A percentile compares a stretch with the other conserved stretches of the same genome.
Evolutionary conservation across 257 asterid genomes (phyloP).

Genomic region (Plantago major): DNA sequence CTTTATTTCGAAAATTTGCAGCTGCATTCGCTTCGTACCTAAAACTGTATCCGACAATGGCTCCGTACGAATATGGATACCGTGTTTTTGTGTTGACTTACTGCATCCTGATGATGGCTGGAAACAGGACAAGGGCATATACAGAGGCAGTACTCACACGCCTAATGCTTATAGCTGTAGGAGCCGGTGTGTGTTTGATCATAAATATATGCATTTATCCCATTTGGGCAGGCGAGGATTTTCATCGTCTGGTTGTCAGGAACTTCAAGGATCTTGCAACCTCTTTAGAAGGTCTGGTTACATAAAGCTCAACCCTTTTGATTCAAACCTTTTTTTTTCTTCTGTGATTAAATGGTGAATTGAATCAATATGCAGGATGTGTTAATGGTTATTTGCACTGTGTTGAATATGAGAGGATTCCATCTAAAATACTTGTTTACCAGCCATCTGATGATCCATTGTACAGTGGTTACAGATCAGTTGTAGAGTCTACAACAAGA

Average conservation of each 20-base stretch:
- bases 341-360: background rate
- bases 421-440: slow-evolving; percentile 27
- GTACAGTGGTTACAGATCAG: slow-evolving; percentile 40
- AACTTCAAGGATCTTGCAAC: slow-evolving; percentile 45
- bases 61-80: slow-evolving; percentile 45
- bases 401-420: slow-evolving; percentile 32
- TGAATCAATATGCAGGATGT: slow-evolving; percentile 25
- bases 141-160: slow-evolving; percentile 29
- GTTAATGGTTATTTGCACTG: slow-evolving; percentile 35
- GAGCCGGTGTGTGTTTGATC: slow-evolving; percentile 35
- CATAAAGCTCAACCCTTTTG: background rate
- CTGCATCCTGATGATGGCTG: slow-evolving; percentile 51
- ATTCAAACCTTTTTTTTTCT: background rate
- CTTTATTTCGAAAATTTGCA: slow-evolving; percentile 4
- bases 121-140: slow-evolving; percentile 25
- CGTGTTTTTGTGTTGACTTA: slow-evolving; percentile 45
- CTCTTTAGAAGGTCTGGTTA: slow-evolving; percentile 36
- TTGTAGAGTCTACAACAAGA: slow-evolving; percentile 32
- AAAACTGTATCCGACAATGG: slow-evolving; percentile 43
- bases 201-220: slow-evolving; percentile 38
- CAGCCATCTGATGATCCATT: slow-evolving; percentile 39
- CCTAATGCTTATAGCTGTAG: slow-evolving; percentile 40
- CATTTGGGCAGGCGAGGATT: slow-evolving; percentile 54
- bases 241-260: slow-evolving; percentile 34
- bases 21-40: slow-evolving; percentile 35